Evolutionary conservation across 345 rosid species (phyloP), one percentile per base, ranked within the genome.

Genomic region (Aurinia saxatilis): DNA sequence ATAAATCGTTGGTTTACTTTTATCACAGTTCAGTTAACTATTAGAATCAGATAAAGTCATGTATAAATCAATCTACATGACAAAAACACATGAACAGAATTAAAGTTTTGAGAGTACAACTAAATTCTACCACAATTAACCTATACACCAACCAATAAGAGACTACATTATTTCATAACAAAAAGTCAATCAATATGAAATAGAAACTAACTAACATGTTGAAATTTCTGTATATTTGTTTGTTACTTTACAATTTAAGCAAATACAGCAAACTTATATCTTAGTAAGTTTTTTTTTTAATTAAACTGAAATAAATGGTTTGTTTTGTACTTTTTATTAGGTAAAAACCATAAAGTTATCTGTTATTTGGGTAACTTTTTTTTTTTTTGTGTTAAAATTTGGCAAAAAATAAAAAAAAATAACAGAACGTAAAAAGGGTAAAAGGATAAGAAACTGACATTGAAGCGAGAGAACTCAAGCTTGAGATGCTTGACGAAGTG

Each of bases 391-490:
- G 25, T 21, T 21, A 21, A 21, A 21, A 21, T 7, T 8, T 33
- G 36, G 36, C 10, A 37, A 37, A 23, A 9, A 14, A 7, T 18
- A 8, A n/a, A 21, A 23, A 13, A 34, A 4, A 23, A 9, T 1
- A 25, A 25, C 10, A 23, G 8, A 8, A 44, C 18, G 21, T 21
- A 41, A 41, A 34, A 27, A 41, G 4, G 19, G 23, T 16, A 5
- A 21, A 38, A 51, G 14, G n/a, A n/a, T n/a, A n/a, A 57, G 30
- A 35, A 10, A 68, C 39, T 47, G 40, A 92, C 99, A 82, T 86
- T 81, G 63, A 87, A 87, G 39, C 96, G 88, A 66, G 77, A 42
- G 78, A 90, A 93, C 60, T 90, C 96, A 33, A 75, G 78, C 80
- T 78, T 78, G 76, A 90, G 84, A 56, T 80, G 83, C 49, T 50